Conservation (phyloP, 2,329 filamentous ascomycete species). For the Amesomyces nigricolor region DNA sequence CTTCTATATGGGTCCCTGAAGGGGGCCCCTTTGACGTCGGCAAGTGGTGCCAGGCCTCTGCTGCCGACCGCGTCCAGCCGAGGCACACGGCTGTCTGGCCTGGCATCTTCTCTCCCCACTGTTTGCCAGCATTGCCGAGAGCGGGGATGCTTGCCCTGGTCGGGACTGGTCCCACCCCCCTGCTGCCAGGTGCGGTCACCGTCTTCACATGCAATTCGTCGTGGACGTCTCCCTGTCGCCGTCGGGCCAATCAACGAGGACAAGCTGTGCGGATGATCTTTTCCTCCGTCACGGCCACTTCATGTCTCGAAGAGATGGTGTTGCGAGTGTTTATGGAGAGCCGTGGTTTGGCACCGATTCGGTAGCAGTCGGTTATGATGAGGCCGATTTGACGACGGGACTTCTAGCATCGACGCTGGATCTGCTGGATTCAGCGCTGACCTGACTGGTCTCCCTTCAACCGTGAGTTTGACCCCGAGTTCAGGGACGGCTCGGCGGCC, state of each 20-base stretch:
- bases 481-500: neutral
- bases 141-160: slow-evolving; percentile 15
- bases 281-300: slow-evolving; percentile 12
- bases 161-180: slow-evolving; percentile 3
- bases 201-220: slow-evolving; percentile 24
- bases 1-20: slow-evolving; percentile 9
- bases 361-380: neutral
- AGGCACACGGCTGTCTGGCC: slow-evolving; percentile 23
- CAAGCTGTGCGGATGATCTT: slow-evolving; percentile 16
- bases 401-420: too few species aligned
- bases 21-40: slow-evolving; percentile 18
- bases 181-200: neutral
- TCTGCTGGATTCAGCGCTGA: too few species aligned
- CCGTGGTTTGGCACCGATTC: neutral
- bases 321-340: neutral
- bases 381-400: too few species aligned
- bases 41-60: slow-evolving; percentile 18
- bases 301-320: neutral
- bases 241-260: slow-evolving; percentile 3
- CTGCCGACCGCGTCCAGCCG: slow-evolving; percentile 25
- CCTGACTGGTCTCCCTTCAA: too few species aligned
- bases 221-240: neutral
- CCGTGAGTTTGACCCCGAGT: too few species aligned
- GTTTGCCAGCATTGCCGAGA: slow-evolving; percentile 24
- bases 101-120: slow-evolving; percentile 15